Percentiles rank a stretch among this genome's conserved stretches.
phyloP scores from a whole-genome alignment of 495 filamentous ascomycete genomes.

The Jackrogersella minutella region DNA sequence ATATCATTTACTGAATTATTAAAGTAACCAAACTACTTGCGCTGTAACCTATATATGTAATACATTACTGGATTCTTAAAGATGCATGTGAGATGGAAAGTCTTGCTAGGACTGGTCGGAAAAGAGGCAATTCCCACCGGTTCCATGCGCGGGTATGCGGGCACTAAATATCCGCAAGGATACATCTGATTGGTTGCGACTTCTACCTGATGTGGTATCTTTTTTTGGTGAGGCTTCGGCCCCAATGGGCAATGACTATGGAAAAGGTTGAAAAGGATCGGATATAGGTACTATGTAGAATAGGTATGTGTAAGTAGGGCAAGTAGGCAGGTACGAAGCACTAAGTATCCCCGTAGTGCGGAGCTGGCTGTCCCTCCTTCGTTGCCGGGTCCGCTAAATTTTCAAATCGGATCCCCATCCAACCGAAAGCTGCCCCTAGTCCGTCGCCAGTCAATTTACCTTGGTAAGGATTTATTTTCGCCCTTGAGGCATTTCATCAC shows the following conservation, averaged over 20 bases:
- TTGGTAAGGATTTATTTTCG: slow-evolving; percentile 34
- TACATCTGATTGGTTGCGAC: slow-evolving; percentile 8
- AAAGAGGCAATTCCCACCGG: slow-evolving; percentile 6
- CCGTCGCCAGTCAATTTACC: slow-evolving; percentile 35
- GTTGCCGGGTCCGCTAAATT: slow-evolving; percentile 39
- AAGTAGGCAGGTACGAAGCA: slow-evolving; percentile 6
- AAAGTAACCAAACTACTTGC: too few relatives aligned
- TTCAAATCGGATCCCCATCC: slow-evolving; percentile 35
- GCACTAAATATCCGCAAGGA: slow-evolving; percentile 21
- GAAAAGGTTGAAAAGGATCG: neutral
- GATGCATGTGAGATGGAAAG: neutral
- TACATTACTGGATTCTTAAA: too few relatives aligned
- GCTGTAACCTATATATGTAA: neutral
- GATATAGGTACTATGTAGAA: neutral
- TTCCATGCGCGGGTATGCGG: slow-evolving; percentile 28
- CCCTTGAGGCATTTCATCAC: slow-evolving; percentile 42
- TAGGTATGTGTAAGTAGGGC: neutral
- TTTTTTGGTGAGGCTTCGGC: slow-evolving; percentile 24
- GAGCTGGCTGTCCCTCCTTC: slow-evolving; percentile 4
- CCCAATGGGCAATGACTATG: slow-evolving; percentile 23
- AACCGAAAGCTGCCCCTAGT: slow-evolving; percentile 41
- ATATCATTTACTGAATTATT: too few relatives aligned
- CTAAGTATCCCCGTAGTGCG: slow-evolving; percentile 19
- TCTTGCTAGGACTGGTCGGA: neutral
- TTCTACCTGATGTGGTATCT: slow-evolving; percentile 1